Conservation (phyloP, 2,329 filamentous ascomycete species). For the Chaetomiaceae sp. region DNA sequence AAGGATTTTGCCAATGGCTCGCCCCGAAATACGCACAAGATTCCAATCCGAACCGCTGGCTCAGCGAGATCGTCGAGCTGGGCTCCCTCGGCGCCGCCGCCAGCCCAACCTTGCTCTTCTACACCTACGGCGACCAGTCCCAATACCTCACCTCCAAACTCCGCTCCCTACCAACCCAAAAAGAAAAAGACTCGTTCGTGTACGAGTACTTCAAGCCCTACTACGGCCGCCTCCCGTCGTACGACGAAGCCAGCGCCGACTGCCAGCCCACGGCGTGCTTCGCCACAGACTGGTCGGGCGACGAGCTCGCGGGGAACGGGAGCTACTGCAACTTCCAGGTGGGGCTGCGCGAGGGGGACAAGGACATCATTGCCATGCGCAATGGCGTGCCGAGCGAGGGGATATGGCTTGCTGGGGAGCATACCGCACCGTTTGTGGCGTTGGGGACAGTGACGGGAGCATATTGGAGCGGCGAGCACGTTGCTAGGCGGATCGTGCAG, state of each 20-base stretch:
- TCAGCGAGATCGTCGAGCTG: slow-evolving; percentile 73
- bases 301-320: slow-evolving; percentile 75
- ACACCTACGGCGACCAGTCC: slow-evolving; percentile 63
- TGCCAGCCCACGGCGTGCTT: slow-evolving; percentile 62
- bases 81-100: slow-evolving; percentile 47
- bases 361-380: slow-evolving; percentile 63
- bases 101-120: slow-evolving; percentile 84
- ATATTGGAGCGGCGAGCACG: slow-evolving; percentile 84
- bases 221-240: slow-evolving; percentile 69
- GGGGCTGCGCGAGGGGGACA: slow-evolving; percentile 64
- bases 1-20: slow-evolving; percentile 74
- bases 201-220: slow-evolving; percentile 71
- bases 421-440: slow-evolving; percentile 85
- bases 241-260: slow-evolving; percentile 45
- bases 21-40: slow-evolving; percentile 61
- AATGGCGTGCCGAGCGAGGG: slow-evolving; percentile 61
- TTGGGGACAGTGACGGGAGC: slow-evolving; percentile 86
- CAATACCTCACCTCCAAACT: slow-evolving; percentile 47
- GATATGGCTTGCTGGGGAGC: slow-evolving; percentile 84
- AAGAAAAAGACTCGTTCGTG: slow-evolving; percentile 52
- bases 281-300: slow-evolving; percentile 72
- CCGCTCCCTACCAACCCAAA: slow-evolving; percentile 38
- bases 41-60: slow-evolving; percentile 62
- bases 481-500: slow-evolving; percentile 56
- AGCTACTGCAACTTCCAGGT: slow-evolving; percentile 84